Conservation (phyloP, 306 rosid species). For the Pterocarpus macrocarpus region DNA sequence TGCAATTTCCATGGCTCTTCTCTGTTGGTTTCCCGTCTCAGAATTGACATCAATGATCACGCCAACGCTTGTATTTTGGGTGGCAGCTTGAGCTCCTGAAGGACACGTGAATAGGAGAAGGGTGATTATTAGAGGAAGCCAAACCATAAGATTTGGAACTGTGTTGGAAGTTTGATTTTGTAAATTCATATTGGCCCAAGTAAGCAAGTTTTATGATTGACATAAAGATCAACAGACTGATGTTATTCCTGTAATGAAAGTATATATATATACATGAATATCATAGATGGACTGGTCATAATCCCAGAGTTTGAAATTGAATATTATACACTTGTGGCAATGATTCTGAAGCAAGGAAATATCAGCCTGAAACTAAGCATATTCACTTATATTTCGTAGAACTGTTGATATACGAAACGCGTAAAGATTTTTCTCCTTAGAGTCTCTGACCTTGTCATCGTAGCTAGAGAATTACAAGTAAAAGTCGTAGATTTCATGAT, state of each 20-base stretch:
- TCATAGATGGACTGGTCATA: conserved; percentile 2
- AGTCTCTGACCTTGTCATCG: background rate
- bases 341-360: background rate
- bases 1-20: conserved; percentile 55
- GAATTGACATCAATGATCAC: conserved; percentile 53
- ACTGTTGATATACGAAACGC: background rate
- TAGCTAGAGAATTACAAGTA: background rate
- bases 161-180: background rate
- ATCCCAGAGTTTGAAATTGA: background rate
- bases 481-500: background rate
- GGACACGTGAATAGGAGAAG: conserved; percentile 27
- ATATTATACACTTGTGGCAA: background rate
- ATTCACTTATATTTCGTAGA: conserved; percentile 16
- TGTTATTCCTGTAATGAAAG: background rate
- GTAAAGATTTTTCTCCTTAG: background rate
- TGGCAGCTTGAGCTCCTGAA: conserved; percentile 19
- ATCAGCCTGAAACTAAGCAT: background rate
- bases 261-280: background rate
- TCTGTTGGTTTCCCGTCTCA: conserved; percentile 43
- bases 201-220: background rate
- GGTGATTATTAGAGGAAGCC: conserved; percentile 7
- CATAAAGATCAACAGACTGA: background rate
- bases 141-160: conserved; percentile 16
- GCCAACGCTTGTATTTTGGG: conserved; percentile 44
- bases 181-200: conserved; percentile 17